A percentile compares a stretch with the other conserved stretches of the same genome.
These are phyloP conservation scores for Lepidium campestre DNA, from an alignment of 441 rosid genomes.

Conservation along the genomic window DNA sequence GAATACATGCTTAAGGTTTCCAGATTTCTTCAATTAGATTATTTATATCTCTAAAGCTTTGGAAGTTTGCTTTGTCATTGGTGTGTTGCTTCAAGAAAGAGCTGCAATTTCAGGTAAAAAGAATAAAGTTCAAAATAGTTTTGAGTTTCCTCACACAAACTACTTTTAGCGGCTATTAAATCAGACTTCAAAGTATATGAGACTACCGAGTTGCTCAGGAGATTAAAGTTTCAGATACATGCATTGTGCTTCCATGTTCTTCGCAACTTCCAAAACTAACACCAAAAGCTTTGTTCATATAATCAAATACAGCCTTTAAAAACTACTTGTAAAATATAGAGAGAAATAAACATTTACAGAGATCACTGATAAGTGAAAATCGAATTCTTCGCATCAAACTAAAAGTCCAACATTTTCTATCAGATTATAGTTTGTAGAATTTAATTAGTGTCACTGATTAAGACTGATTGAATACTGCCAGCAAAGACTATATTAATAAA, in stretches of 20 bases:
- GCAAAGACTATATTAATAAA: too few species aligned
- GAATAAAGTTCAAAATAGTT: conserved; percentile 39
- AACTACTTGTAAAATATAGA: conserved; percentile 11
- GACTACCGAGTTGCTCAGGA: conserved; percentile 47
- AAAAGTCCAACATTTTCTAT: conserved; percentile 3
- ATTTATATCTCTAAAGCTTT: conserved; percentile 94
- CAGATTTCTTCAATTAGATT: conserved; percentile 80
- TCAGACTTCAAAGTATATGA: conserved; percentile 60
- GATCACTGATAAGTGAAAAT: neutral
- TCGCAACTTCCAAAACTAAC: conserved; percentile 43
- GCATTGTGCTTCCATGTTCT: conserved; percentile 52
- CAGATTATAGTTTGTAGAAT: neutral
- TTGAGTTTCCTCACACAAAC: conserved; percentile 75
- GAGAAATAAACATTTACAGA: neutral
- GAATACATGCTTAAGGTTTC: conserved; percentile 67
- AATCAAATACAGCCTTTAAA: conserved; percentile 67
- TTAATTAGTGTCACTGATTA: too few species aligned
- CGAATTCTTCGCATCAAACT: neutral
- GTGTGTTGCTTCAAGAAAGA: conserved; percentile 83
- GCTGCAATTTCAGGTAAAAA: conserved; percentile 38
- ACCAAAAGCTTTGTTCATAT: conserved; percentile 71
- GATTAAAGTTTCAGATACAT: too few species aligned
- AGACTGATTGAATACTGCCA: too few species aligned
- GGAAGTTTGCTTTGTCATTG: conserved; percentile 83
- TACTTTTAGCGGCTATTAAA: conserved; percentile 51